Percentiles rank a stretch among this genome's conserved stretches.
These are phyloP conservation scores for Sherardia arvensis DNA, from an alignment of 257 asterid species.

Conservation along the genomic window DNA sequence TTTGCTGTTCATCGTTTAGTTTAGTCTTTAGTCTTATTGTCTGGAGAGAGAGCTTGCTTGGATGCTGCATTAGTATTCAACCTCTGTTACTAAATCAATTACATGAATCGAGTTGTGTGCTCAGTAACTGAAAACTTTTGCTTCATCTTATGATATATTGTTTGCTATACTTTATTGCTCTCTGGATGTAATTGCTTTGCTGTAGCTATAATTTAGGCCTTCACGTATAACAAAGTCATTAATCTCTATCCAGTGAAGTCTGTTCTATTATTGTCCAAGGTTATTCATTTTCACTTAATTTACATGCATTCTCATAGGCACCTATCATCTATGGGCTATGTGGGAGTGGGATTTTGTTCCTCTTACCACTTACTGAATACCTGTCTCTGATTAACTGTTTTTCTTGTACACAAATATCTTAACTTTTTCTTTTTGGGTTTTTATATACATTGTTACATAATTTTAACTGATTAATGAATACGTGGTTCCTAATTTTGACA, in stretches of 20 bases:
- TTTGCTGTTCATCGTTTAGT: neutral
- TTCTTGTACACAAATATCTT: neutral
- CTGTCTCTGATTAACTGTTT: neutral
- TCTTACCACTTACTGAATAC: neutral
- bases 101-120: neutral
- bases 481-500: no score
- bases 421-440: neutral
- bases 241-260: neutral
- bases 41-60: neutral
- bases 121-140: neutral
- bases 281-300: neutral
- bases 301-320: neutral
- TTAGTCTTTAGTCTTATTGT: neutral
- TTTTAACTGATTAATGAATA: neutral
- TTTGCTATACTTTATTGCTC: neutral
- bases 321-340: neutral
- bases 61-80: neutral
- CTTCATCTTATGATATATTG: neutral
- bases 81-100: neutral
- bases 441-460: neutral
- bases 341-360: neutral
- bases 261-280: neutral
- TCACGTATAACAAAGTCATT: neutral
- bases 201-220: neutral
- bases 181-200: neutral